phyloP scores from a whole-genome alignment of 106 monocot genomes.

The Platanthera zijinensis region DNA sequence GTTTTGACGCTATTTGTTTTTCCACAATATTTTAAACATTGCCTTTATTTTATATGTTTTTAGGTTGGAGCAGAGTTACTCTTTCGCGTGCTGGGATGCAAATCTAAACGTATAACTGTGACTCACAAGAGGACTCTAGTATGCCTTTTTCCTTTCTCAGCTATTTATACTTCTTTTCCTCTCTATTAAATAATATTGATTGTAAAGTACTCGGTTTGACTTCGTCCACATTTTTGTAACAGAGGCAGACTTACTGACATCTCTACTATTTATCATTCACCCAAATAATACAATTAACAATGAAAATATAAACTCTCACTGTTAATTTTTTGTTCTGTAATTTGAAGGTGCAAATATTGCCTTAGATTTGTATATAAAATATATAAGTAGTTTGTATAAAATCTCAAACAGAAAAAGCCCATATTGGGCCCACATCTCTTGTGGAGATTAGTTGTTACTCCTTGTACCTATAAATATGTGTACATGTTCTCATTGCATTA shows the following conservation, averaged over 20 bases:
- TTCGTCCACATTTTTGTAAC: background rate
- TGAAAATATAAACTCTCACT: background rate
- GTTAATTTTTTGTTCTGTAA: background rate
- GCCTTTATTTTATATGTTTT: background rate
- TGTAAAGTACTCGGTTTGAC: background rate
- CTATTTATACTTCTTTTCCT: background rate
- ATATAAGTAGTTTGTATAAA: too few relatives aligned
- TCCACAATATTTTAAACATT: background rate
- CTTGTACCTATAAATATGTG: too few relatives aligned
- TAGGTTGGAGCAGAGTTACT: conserved; percentile 84
- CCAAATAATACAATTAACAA: background rate
- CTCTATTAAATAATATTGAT: background rate
- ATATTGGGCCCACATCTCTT: too few relatives aligned
- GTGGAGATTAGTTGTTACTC: too few relatives aligned
- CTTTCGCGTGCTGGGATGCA: conserved; percentile 94
- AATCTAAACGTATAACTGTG: conserved; percentile 92
- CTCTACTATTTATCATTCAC: background rate
- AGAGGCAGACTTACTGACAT: background rate
- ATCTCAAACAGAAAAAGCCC: too few relatives aligned
- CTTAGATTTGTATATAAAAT: too few relatives aligned
- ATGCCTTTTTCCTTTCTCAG: conserved; percentile 11
- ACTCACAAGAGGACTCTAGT: conserved; percentile 89
- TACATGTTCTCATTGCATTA: too few relatives aligned
- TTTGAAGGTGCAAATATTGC: background rate
- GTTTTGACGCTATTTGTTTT: background rate